A percentile compares a stretch with the other conserved stretches of the same genome.
Evolutionary conservation across 768 basidiomycete species (phyloP).

Genomic region (Tylopilus intermedius): DNA sequence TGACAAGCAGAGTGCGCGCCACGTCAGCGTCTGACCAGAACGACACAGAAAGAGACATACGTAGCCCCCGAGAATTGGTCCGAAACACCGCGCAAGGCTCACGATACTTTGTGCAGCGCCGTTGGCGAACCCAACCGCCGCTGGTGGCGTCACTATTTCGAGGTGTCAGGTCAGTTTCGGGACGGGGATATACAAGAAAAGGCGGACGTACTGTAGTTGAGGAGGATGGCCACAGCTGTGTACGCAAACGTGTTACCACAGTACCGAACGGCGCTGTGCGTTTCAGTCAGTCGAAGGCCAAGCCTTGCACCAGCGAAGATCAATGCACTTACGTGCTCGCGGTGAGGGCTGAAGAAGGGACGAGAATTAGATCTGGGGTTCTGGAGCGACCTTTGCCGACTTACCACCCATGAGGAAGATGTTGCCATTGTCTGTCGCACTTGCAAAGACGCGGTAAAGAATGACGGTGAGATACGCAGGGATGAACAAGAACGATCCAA

Average conservation of each 20-base stretch:
- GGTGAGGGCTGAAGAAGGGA: conserved; percentile 48
- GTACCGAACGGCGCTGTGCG: conserved; percentile 71
- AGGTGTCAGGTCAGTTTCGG: background rate
- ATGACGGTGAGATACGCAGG: conserved; percentile 83
- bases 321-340: conserved; percentile 68
- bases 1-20: background rate
- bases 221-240: conserved; percentile 82
- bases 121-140: conserved; percentile 86
- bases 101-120: conserved; percentile 95
- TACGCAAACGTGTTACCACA: conserved; percentile 87
- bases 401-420: conserved; percentile 76
- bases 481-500: conserved; percentile 82
- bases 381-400: conserved; percentile 19
- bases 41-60: conserved; percentile 35
- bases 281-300: background rate
- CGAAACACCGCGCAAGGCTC: conserved; percentile 86
- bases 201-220: conserved; percentile 69
- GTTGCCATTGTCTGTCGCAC: conserved; percentile 63
- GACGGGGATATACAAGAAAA: background rate
- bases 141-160: conserved; percentile 79
- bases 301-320: background rate
- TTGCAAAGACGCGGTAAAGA: conserved; percentile 70
- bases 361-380: background rate
- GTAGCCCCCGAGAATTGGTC: conserved; percentile 80
- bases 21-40: background rate